These are phyloP conservation scores for Colletotrichum paranaense DNA, from an alignment of 2,329 filamentous ascomycete genomes.

Conservation along the genomic window DNA sequence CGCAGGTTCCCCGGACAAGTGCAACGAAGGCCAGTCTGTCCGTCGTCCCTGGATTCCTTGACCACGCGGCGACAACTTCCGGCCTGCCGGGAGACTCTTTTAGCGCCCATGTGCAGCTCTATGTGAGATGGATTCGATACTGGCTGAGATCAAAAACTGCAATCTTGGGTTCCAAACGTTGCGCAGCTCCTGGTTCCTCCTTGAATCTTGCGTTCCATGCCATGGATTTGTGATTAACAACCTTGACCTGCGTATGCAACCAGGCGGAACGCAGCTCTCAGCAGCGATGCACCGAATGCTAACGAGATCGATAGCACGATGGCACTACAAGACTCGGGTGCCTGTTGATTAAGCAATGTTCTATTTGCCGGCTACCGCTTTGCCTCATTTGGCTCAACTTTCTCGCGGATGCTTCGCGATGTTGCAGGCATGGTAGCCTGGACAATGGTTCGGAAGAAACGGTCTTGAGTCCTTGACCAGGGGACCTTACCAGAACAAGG, in stretches of 20 bases:
- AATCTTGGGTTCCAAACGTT: not conserved
- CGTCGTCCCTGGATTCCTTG: constrained; percentile 13
- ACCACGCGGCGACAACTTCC: constrained; percentile 23
- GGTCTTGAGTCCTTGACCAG: not conserved
- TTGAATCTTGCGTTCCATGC: not conserved
- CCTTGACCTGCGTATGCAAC: not conserved
- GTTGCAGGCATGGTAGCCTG: not conserved
- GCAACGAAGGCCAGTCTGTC: constrained; percentile 29
- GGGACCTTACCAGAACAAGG: not conserved
- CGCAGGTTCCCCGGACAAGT: not conserved
- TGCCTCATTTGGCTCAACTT: not conserved
- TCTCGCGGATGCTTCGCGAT: not conserved
- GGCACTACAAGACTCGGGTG: too few relatives aligned
- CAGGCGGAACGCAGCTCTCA: not conserved
- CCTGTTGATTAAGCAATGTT: not conserved
- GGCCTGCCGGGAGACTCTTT: constrained; percentile 2
- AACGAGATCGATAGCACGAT: not conserved
- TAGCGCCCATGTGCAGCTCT: not conserved
- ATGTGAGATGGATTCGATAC: not conserved
- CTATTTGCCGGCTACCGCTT: not conserved
- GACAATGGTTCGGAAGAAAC: not conserved
- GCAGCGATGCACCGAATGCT: not conserved
- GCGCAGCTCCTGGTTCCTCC: not conserved
- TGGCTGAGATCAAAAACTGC: not conserved
- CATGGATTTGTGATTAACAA: not conserved